Evolutionary conservation across 1,284 basidiomycete species (phyloP), one percentile per base, ranked within the genome.

Genomic region (Ganoderma resinaceum): DNA sequence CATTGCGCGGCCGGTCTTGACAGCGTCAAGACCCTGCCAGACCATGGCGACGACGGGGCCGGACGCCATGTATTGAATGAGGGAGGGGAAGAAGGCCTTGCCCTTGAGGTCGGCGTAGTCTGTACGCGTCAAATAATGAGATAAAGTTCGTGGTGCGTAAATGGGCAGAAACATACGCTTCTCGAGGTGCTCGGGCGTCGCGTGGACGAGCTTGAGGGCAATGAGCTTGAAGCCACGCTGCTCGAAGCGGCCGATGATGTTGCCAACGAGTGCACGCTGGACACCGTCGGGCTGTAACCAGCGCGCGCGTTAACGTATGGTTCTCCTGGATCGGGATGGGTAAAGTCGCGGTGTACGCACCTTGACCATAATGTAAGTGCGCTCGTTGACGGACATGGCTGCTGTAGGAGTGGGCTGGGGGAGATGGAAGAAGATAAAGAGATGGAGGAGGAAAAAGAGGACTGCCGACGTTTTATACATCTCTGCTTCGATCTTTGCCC

Each of bases 1-100:
- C 91, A 99, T 96, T 81, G 82, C 88, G 84, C 96, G 95, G 76
- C 96, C 96, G 72, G 94, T 96, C 89, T 97, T 97, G 86, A 98
- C 96, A 75, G 95, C 95, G 80, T 98, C 95, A 78, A 97, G 91
- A 76, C 97, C 97, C 85, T 98, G 89, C 90, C 96, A 98, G 78
- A 97, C 97, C 91, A 98, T 98, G 78, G 89, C 95, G 78, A 98
- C 92, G 76, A 99, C 97, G 76, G 97, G 97, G 73, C 97, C 97
- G 72, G 95, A 90, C 67, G 91, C 88, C 97, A 98, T 95, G 89
- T 98, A 98, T 80, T 91, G 91, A 87, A 97, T 92, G 77, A 98
- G 83, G 74, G 92, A 91, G 74, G 94, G 92, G 91, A 98, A 98
- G 91, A 98, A 98, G 66, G 88, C 78, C 88, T 96, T 97, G 77